A percentile compares a stretch with the other conserved stretches of the same genome.
phyloP scores from a whole-genome alignment of 805 yeast species.

The Wickerhamomyces bisporus region DNA sequence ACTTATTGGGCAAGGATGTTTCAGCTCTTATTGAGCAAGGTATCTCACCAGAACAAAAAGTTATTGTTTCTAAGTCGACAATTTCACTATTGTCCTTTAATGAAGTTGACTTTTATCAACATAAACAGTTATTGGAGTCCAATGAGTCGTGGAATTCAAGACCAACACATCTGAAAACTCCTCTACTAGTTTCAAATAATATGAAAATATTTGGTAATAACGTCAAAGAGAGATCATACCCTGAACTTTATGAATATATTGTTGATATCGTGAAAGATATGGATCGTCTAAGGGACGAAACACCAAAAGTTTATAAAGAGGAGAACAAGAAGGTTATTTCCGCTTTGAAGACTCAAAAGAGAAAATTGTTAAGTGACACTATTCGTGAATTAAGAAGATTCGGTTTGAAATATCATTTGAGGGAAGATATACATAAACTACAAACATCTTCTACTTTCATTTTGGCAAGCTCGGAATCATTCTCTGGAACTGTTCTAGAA shows the following conservation, averaged over 20 bases:
- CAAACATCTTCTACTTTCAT: constrained; percentile 62
- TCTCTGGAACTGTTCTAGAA: constrained; percentile 33
- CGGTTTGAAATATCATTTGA: constrained; percentile 67
- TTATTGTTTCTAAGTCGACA: constrained; percentile 2
- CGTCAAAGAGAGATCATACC: constrained; percentile 31
- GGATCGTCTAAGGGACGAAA: constrained; percentile 61
- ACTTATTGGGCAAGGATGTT: constrained; percentile 47
- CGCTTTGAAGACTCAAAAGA: constrained; percentile 75
- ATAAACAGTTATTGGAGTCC: constrained; percentile 5
- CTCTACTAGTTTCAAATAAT: constrained; percentile 44
- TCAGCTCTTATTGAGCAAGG: constrained; percentile 58
- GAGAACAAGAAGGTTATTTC: constrained; percentile 70
- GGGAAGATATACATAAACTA: constrained; percentile 56
- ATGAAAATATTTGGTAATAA: constrained; percentile 44
- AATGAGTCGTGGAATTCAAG: constrained; percentile 50
- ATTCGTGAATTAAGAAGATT: constrained; percentile 67
- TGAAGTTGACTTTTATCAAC: constrained; percentile 9
- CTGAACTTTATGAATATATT: constrained; percentile 51
- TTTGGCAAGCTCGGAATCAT: constrained; percentile 47
- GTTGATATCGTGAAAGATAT: constrained; percentile 50
- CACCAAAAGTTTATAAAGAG: constrained; percentile 67
- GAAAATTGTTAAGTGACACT: constrained; percentile 70
- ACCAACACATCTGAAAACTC: constrained; percentile 50
- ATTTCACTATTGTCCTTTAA: constrained; percentile 8
- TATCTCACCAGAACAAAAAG: constrained; percentile 26